Percentiles rank a stretch among this genome's conserved stretches.
Evolutionary conservation across 306 rosid species (phyloP).

Genomic region (Quillaja saponaria): DNA sequence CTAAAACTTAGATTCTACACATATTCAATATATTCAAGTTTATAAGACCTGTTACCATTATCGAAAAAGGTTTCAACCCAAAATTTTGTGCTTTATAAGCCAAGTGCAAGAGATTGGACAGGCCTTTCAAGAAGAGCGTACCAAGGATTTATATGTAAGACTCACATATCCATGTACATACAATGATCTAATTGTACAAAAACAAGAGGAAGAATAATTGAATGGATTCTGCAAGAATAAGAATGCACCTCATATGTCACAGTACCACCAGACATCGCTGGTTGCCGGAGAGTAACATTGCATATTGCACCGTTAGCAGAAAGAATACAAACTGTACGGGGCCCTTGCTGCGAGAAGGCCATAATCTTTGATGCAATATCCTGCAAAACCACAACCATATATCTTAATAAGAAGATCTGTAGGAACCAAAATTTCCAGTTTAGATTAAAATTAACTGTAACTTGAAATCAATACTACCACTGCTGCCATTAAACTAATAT

Average conservation of each 20-base stretch:
- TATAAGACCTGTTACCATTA: background rate
- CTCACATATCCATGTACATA: slow-evolving; percentile 16
- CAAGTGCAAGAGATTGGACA: too few relatives aligned
- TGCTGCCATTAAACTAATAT: too few relatives aligned
- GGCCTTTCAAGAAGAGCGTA: too few relatives aligned
- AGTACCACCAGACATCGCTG: slow-evolving; percentile 45
- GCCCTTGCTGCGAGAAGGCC: slow-evolving; percentile 63
- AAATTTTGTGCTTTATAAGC: too few relatives aligned
- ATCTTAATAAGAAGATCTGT: slow-evolving; percentile 20
- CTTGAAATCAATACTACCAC: too few relatives aligned
- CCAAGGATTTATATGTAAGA: too few relatives aligned
- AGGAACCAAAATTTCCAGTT: background rate
- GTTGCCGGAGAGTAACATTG: slow-evolving; percentile 61
- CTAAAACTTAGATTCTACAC: slow-evolving; percentile 4
- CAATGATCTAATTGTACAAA: too few relatives aligned
- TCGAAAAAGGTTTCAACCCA: background rate
- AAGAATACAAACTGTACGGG: slow-evolving; percentile 61
- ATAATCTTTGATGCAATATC: slow-evolving; percentile 62
- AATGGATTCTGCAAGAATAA: slow-evolving; percentile 16
- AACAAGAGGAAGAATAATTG: too few relatives aligned
- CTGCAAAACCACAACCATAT: slow-evolving; percentile 45
- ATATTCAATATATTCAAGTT: background rate
- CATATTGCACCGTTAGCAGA: slow-evolving; percentile 71
- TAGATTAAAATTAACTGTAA: too few relatives aligned
- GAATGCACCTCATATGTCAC: slow-evolving; percentile 63